A percentile compares a stretch with the other conserved stretches of the same genome.
Conservation (phyloP, 805 yeast species). For the Candida silvicultrix region DNA sequence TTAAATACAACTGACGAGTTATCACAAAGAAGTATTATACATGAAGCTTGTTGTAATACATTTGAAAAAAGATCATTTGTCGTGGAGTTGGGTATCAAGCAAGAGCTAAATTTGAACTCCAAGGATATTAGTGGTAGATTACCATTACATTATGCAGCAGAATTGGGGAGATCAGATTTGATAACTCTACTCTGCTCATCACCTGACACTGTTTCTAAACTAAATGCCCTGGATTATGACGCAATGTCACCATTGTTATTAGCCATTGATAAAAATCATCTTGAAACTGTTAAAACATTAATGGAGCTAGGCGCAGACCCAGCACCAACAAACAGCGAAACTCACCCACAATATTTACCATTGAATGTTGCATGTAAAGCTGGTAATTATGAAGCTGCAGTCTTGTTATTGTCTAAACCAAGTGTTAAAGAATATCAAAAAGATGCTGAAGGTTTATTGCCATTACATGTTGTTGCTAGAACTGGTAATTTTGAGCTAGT, state of each 20-base stretch:
- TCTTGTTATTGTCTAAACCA: constrained; percentile 30
- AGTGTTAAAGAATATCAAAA: constrained; percentile 35
- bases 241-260: constrained; percentile 78
- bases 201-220: constrained; percentile 18
- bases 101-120: constrained; percentile 23
- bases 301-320: constrained; percentile 42
- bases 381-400: constrained; percentile 69
- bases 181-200: constrained; percentile 31
- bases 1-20: constrained; percentile 63
- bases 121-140: constrained; percentile 70
- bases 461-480: constrained; percentile 83
- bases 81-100: constrained; percentile 16
- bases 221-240: constrained; percentile 53
- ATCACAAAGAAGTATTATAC: constrained; percentile 68
- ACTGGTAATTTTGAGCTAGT: constrained; percentile 72
- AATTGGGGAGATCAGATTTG: constrained; percentile 41
- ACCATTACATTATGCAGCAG: constrained; percentile 84
- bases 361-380: constrained; percentile 84
- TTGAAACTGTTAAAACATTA: constrained; percentile 45
- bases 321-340: constrained; percentile 40
- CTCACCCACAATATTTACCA: constrained; percentile 62
- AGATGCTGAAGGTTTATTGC: constrained; percentile 85
- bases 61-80: constrained; percentile 17
- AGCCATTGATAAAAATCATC: constrained; percentile 66
- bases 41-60: constrained; percentile 43